Evolutionary conservation across 2,329 filamentous ascomycete genomes (phyloP).

Genomic region (Madurella fahalii): DNA sequence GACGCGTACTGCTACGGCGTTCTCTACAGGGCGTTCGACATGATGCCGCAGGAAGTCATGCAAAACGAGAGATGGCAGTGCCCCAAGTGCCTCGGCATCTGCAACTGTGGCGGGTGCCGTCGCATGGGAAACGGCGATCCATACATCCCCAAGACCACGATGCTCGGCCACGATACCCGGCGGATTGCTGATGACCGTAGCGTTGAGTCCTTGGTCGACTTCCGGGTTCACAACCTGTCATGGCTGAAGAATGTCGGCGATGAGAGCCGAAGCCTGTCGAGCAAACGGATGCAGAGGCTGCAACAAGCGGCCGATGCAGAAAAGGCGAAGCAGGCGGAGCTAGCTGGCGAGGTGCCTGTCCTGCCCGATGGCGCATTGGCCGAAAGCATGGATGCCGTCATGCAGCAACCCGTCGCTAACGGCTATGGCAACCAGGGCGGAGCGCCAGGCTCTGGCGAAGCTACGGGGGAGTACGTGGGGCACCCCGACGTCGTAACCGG

Average conservation of each 20-base stretch:
- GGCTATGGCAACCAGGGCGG: conserved; percentile 35
- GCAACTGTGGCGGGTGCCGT: conserved; percentile 79
- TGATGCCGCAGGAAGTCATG: conserved; percentile 79
- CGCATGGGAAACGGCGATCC: conserved; percentile 67
- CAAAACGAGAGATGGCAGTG: conserved; percentile 82
- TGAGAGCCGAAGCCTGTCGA: conserved; percentile 53
- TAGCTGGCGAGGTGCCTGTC: conserved; percentile 20
- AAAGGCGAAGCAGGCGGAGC: conserved; percentile 46
- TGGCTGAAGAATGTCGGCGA: conserved; percentile 67
- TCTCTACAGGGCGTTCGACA: conserved; percentile 85
- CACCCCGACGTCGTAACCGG: conserved; percentile 18
- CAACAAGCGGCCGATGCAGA: conserved; percentile 53
- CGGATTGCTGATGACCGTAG: conserved; percentile 88
- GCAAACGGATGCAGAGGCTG: conserved; percentile 54
- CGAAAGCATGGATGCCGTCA: conserved; percentile 30
- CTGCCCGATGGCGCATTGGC: conserved; percentile 23
- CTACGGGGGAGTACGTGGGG: conserved; percentile 11
- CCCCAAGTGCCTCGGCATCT: conserved; percentile 79
- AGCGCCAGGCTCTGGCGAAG: conserved; percentile 26
- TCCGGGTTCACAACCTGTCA: conserved; percentile 78
- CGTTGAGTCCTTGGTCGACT: conserved; percentile 86
- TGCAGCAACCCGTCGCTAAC: conserved; percentile 26
- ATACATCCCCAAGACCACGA: conserved; percentile 81
- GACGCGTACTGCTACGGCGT: conserved; percentile 89
- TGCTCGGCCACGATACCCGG: conserved; percentile 86